These are phyloP conservation scores for Colletotrichum sp. DNA, from an alignment of 2,329 filamentous ascomycete genomes.

Conservation along the genomic window DNA sequence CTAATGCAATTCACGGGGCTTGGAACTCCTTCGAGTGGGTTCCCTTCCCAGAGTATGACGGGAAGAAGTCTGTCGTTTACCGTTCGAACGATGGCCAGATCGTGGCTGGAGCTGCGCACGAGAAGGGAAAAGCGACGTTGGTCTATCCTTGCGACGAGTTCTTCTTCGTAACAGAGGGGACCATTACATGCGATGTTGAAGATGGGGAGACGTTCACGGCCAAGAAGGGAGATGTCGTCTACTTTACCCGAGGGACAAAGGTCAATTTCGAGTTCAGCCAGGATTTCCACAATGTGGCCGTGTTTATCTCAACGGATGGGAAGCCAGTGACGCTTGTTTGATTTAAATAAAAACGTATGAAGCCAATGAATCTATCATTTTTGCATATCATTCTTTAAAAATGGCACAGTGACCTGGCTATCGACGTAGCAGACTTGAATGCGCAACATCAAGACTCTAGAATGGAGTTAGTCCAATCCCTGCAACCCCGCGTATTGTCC, in stretches of 20 bases:
- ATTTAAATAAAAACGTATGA: background rate
- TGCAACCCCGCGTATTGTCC: background rate
- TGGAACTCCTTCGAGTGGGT: background rate
- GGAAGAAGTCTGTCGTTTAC: background rate
- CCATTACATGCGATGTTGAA: background rate
- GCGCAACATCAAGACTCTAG: background rate
- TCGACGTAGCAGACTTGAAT: background rate
- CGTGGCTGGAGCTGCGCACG: background rate
- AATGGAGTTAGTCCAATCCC: background rate
- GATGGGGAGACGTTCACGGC: background rate
- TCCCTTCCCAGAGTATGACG: background rate
- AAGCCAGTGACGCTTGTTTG: background rate
- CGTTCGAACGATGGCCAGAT: background rate
- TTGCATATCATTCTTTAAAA: too few species aligned
- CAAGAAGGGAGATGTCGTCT: background rate
- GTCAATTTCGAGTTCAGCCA: background rate
- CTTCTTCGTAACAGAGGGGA: background rate
- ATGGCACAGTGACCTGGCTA: background rate
- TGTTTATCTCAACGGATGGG: background rate
- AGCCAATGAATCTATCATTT: too few species aligned
- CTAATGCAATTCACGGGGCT: background rate
- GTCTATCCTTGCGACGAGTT: background rate
- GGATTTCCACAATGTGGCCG: background rate
- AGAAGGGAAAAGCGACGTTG: background rate
- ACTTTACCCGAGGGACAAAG: background rate